Percentiles rank a stretch among this genome's conserved stretches.
phyloP scores from a whole-genome alignment of 108 stramenopile species.

The Skeletonema grethae region DNA sequence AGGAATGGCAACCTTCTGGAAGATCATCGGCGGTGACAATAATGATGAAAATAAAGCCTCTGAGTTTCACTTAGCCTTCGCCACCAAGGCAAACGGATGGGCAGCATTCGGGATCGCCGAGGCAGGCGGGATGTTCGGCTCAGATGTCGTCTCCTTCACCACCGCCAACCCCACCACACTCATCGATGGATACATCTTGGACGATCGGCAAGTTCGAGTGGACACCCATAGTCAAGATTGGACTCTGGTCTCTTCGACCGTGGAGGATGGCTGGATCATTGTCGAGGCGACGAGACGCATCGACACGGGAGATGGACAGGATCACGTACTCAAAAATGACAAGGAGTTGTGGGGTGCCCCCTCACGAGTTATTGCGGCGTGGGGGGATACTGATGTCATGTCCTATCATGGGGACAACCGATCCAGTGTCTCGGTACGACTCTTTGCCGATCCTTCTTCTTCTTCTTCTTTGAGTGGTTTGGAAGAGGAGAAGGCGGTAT shows the following conservation, averaged over 20 bases:
- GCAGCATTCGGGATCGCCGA: slow-evolving; percentile 33
- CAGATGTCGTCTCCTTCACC: slow-evolving; percentile 22
- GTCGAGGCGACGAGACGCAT: slow-evolving; percentile 56
- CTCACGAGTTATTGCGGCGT: slow-evolving; percentile 60
- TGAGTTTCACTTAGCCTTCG: slow-evolving; percentile 21
- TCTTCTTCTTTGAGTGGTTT: too few relatives aligned
- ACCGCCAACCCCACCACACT: slow-evolving; percentile 26
- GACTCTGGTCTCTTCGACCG: slow-evolving; percentile 25
- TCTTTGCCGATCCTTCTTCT: slow-evolving; percentile 28
- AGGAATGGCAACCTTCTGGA: slow-evolving; percentile 36
- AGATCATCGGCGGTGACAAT: background rate
- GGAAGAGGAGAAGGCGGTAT: slow-evolving; percentile 18
- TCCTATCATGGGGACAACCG: slow-evolving; percentile 49
- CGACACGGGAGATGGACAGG: slow-evolving; percentile 57
- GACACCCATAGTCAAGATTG: slow-evolving; percentile 58
- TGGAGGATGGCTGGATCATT: slow-evolving; percentile 51
- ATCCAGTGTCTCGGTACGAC: slow-evolving; percentile 46
- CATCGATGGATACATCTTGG: slow-evolving; percentile 52
- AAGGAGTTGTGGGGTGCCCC: slow-evolving; percentile 17
- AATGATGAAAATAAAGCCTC: too few relatives aligned
- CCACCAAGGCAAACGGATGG: slow-evolving; percentile 28
- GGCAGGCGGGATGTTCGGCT: slow-evolving; percentile 35
- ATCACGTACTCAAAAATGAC: slow-evolving; percentile 46
- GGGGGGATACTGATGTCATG: slow-evolving; percentile 49
- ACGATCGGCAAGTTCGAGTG: slow-evolving; percentile 12